A percentile compares a stretch with the other conserved stretches of the same genome.
phyloP scores from a whole-genome alignment of 768 basidiomycete genomes.

The Suillus subalutaceus region DNA sequence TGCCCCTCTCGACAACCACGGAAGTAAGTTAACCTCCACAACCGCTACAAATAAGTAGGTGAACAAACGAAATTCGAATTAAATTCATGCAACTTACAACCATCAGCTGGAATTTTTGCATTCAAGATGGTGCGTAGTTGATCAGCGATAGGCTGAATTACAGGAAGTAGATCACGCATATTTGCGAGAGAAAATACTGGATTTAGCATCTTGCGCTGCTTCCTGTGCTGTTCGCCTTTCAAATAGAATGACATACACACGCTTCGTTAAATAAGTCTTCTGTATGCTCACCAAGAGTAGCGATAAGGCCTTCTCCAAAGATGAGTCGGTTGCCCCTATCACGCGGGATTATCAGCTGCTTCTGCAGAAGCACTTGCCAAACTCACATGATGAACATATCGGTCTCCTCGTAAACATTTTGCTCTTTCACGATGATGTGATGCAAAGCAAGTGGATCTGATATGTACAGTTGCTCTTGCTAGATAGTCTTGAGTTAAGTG shows the following conservation, averaged over 20 bases:
- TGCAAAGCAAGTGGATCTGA: slow-evolving; percentile 42
- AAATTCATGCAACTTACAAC: slow-evolving; percentile 18
- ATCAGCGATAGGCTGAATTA: slow-evolving; percentile 37
- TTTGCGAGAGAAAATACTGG: slow-evolving; percentile 35
- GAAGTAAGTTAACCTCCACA: slow-evolving; percentile 36
- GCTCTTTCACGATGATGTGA: slow-evolving; percentile 40
- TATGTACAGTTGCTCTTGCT: slow-evolving; percentile 37
- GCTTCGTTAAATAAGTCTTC: background rate
- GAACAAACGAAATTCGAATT: background rate
- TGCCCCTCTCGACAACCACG: slow-evolving; percentile 36
- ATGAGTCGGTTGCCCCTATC: slow-evolving; percentile 32
- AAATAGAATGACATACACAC: slow-evolving; percentile 8
- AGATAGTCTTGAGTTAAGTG: slow-evolving; percentile 7
- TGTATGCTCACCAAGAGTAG: slow-evolving; percentile 36
- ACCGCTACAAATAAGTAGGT: slow-evolving; percentile 17
- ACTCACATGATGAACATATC: slow-evolving; percentile 37
- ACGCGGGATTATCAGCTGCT: background rate
- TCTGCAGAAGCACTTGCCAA: background rate
- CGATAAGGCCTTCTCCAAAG: slow-evolving; percentile 41
- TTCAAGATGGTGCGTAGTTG: slow-evolving; percentile 24
- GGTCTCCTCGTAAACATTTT: slow-evolving; percentile 40
- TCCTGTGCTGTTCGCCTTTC: slow-evolving; percentile 32
- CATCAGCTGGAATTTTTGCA: slow-evolving; percentile 25
- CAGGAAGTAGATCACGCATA: slow-evolving; percentile 32
- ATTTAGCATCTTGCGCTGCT: slow-evolving; percentile 37